Evolutionary conservation across 345 rosid genomes (phyloP), one percentile per base, ranked within the genome.

Genomic region (Mallotus nudiflorus): DNA sequence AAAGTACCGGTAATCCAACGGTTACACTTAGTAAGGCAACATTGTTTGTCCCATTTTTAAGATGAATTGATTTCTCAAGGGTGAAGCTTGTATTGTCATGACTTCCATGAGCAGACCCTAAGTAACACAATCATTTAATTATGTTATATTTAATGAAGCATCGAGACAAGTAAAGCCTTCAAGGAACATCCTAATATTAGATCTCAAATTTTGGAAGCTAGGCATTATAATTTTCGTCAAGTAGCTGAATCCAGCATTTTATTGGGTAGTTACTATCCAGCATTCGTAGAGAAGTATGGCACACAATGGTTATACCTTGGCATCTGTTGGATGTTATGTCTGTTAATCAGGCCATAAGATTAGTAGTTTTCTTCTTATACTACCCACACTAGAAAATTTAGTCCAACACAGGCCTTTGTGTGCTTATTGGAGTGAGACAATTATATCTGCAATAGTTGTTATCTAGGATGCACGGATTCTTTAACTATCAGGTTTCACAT

Each of bases 1-100:
- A 56, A 58, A 65, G 57, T 85, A 89, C 96, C 89, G 93, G 97
- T 73, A 88, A 80, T 65, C 96, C 97, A 40, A 84, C 91, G 83
- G 82, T 89, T 45, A 78, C 91, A 45, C 97, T 87, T 28, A 91
- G 91, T 57, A 91, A 78, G 73, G 97, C 83, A 73, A 91, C 67
- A 44, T 80, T 44, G 71, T 88, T 91, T 75, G 82, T 80, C 72
- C 90, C 96, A 62, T 77, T 75, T 14, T 33, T 76, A 56, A 91
- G 63, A 75, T 74, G 42, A 65, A 89, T 14, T 11, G 76, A 64
- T 37, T 66, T 72, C 75, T 82, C 77, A 6, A 88, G 72, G 61
- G 18, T 72, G 75, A 80, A 78, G 53, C 58, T 75, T 72, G 78
- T 56, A 33, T 24, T 69, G 39, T 29, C 39, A 20, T 69, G 80